Evolutionary conservation across 495 filamentous ascomycete genomes (phyloP), one percentile per base, ranked within the genome.

Genomic region (Aspergillus bridgeri): DNA sequence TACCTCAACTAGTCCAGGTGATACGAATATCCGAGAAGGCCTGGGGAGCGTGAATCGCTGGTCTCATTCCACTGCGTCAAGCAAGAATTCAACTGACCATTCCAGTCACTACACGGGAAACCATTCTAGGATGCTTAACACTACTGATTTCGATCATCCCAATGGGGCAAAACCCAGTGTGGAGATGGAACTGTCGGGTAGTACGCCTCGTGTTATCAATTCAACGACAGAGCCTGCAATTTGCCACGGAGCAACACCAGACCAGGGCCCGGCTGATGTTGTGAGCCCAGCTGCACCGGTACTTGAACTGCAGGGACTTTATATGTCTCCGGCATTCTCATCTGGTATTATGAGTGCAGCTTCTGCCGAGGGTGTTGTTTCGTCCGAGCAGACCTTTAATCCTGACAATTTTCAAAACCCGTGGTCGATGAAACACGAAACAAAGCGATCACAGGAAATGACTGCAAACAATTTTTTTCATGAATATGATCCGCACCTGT

Each of bases 11-110:
- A 59, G 51, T 25, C 48, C 60, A 25, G 65, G 61, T 23, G 74
- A 69, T 53, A 65, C 68, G 48, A 73, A 75, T 53, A 71, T 86
- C 56, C 80, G 77, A 63, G 88, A 90, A 64, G 83, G 85, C 4
- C 72, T 91, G 44, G 84, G 83, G 29, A 90, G 86, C 57, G 79
- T 91, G 65, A 91, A 93, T 70, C 86, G 89, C 53, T 93, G 89
- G 90, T 92, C 89, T 24, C 83, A 87, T 24, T 91, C 88, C 4
- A 90, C 91, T 20, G 66, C 81, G 9, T 90, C 87, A 46, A 92
- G 88, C 69, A 83, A 76, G 48, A 72, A 79, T 27, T 88, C 87
- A 42, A 72, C 79, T 4, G 63, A 71, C 7, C 59, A 65, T 42
- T 60, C 60, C 13, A 69, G 75, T 48, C 75, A 79, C 56, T 69